phyloP scores from a whole-genome alignment of 2,329 filamentous ascomycete species.

The Diaporthe australafricana region DNA sequence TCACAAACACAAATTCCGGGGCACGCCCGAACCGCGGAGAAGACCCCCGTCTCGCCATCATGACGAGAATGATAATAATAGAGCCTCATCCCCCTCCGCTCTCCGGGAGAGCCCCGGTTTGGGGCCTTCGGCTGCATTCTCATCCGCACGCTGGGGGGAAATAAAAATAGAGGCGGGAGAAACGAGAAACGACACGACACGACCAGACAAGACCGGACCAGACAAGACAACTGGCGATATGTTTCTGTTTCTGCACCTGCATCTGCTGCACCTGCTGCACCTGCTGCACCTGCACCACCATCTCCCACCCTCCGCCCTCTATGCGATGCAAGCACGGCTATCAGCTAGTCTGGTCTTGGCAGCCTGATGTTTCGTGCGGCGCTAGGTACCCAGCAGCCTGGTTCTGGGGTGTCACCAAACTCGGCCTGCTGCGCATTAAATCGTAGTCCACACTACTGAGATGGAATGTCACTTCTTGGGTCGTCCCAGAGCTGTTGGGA shows the following conservation, averaged over 20 bases:
- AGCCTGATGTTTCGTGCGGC: conserved; percentile 19
- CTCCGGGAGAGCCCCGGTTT: conserved; percentile 12
- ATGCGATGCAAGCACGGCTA: not conserved
- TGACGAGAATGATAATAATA: conserved; percentile 3
- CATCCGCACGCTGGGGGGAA: not conserved
- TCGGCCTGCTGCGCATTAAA: not conserved
- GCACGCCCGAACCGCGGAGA: conserved; percentile 8
- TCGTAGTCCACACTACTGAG: not conserved
- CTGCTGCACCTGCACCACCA: conserved; percentile 14
- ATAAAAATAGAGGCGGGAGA: conserved; percentile 15
- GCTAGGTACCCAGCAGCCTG: conserved; percentile 24
- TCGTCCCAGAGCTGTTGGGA: not conserved
- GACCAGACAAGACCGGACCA: not conserved
- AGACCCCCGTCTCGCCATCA: conserved; percentile 4
- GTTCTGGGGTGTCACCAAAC: conserved; percentile 18
- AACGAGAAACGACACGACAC: too few species aligned
- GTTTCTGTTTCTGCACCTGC: not conserved
- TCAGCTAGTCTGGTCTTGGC: too few species aligned
- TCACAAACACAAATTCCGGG: conserved; percentile 5
- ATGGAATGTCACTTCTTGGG: not conserved
- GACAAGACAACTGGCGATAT: conserved; percentile 10
- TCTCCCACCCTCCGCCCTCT: not conserved
- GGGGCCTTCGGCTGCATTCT: conserved; percentile 7
- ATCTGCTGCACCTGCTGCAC: too few species aligned
- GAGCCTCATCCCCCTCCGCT: not conserved